phyloP scores from a whole-genome alignment of 345 rosid genomes.

The Gossypium australe region DNA sequence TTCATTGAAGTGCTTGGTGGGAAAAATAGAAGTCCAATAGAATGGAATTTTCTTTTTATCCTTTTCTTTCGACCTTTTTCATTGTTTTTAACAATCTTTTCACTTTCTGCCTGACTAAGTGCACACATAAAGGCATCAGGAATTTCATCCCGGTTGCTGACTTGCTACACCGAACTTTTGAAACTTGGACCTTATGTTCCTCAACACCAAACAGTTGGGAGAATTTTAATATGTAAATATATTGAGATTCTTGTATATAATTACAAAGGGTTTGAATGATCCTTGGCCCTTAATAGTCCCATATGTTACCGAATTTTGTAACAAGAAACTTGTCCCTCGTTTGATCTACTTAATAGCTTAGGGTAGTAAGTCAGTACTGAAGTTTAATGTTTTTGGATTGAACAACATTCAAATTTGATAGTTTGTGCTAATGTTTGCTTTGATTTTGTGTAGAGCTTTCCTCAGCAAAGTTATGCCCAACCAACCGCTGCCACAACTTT shows the following conservation, averaged over 20 bases:
- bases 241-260: not conserved
- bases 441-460: conserved; percentile 28
- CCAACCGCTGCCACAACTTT: conserved; percentile 43
- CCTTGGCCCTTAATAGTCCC: not conserved
- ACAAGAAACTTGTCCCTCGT: not conserved
- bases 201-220: not conserved
- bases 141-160: not conserved
- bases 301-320: not conserved
- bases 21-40: too few relatives aligned
- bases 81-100: too few relatives aligned
- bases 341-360: not conserved
- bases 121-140: too few relatives aligned
- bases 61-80: too few relatives aligned
- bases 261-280: not conserved
- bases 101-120: not conserved
- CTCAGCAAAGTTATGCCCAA: conserved; percentile 18
- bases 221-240: not conserved
- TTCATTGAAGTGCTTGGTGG: too few relatives aligned
- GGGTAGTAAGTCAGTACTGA: not conserved
- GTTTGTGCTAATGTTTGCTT: conserved; percentile 12
- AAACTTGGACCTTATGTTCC: not conserved
- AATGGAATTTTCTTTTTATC: too few relatives aligned
- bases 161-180: not conserved
- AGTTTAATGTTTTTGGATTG: not conserved
- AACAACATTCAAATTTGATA: not conserved